Evolutionary conservation across 305 asterid genomes (phyloP).

Genomic region (Solanum hybrid): DNA sequence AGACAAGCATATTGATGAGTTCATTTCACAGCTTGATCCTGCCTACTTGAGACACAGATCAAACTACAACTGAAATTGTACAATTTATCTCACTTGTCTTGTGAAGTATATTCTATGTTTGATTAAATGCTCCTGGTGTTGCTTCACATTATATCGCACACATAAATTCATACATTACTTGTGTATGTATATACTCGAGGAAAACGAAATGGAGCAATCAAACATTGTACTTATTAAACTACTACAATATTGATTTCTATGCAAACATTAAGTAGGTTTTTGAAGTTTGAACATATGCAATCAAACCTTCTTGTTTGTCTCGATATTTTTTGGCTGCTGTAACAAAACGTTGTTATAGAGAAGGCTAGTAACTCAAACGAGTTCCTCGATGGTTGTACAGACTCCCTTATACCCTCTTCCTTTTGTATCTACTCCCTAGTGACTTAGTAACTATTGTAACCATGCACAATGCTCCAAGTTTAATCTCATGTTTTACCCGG

Average conservation of each 20-base stretch:
- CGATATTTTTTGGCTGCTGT: not conserved
- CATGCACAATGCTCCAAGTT: not conserved
- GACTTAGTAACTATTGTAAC: not conserved
- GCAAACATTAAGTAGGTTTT: not conserved
- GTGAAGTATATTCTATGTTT: not conserved
- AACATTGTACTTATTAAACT: not conserved
- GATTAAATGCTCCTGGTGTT: not conserved
- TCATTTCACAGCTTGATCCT: constrained; percentile 19
- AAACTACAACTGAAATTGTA: not conserved
- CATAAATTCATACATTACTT: not conserved
- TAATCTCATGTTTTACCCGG: not conserved
- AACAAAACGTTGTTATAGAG: not conserved
- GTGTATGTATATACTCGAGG: not conserved
- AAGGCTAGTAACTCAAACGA: not conserved
- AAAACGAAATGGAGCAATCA: not conserved
- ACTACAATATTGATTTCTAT: not conserved
- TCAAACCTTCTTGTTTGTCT: not conserved
- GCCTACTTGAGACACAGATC: not conserved
- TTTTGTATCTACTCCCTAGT: not conserved
- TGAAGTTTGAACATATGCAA: not conserved
- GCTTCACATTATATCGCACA: not conserved
- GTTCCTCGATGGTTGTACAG: not conserved
- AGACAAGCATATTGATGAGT: constrained; percentile 31
- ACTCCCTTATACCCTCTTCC: not conserved
- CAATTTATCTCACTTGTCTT: not conserved